phyloP scores from a whole-genome alignment of 23 red algal genomes.

The Gracilaria vermiculophylla region DNA sequence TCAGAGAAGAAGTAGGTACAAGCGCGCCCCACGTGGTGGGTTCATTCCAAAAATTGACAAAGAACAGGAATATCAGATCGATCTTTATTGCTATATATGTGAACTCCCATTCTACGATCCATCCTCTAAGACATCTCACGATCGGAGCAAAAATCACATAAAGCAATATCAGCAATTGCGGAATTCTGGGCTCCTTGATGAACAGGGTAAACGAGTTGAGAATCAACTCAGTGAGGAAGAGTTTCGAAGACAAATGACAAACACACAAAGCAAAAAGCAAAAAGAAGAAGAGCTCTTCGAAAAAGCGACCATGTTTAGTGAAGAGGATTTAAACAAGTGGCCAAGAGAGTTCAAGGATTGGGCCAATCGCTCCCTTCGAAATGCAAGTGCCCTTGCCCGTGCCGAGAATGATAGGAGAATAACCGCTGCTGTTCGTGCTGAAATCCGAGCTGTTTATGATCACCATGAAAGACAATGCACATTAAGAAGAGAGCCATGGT shows the following conservation, averaged over 20 bases:
- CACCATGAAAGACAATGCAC: constrained; percentile 16
- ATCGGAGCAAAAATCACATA: background rate
- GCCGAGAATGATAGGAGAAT: background rate
- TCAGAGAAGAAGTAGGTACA: background rate
- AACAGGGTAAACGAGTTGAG: background rate
- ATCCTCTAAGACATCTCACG: background rate
- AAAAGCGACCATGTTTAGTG: background rate
- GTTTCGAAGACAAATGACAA: background rate
- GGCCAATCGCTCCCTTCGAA: background rate
- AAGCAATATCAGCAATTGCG: background rate
- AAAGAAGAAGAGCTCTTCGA: background rate
- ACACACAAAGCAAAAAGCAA: background rate
- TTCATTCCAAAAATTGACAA: constrained; percentile 23
- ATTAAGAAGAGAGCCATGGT: background rate
- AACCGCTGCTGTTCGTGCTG: background rate
- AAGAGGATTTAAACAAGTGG: constrained; percentile 9
- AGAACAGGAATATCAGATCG: constrained; percentile 19
- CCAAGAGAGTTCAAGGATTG: constrained; percentile 10
- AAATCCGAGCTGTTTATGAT: background rate
- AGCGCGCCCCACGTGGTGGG: background rate
- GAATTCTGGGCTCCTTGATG: background rate
- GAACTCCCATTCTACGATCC: background rate
- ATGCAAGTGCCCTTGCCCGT: background rate
- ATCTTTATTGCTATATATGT: background rate
- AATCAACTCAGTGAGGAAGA: background rate